These are phyloP conservation scores for Blastobotrys robertii DNA, from an alignment of 805 yeast genomes.

Conservation along the genomic window DNA sequence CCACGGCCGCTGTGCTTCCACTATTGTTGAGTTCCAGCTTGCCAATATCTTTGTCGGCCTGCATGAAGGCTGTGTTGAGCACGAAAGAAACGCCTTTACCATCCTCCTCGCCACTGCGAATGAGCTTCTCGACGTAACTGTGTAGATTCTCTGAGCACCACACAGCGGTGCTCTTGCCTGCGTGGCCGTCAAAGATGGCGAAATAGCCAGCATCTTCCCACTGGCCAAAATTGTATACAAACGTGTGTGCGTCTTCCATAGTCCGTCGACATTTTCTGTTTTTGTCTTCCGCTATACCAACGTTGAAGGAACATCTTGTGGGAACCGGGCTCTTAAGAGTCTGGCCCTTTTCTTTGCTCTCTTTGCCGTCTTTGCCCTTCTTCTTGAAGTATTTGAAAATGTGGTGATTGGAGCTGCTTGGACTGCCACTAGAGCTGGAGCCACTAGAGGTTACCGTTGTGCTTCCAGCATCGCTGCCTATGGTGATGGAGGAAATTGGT, in stretches of 20 bases:
- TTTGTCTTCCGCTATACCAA: slow-evolving; percentile 87
- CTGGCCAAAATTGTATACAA: slow-evolving; percentile 83
- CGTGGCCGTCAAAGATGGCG: slow-evolving; percentile 96
- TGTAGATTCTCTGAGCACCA: slow-evolving; percentile 91
- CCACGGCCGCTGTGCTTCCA: slow-evolving; percentile 94
- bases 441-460: neutral
- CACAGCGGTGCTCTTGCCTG: slow-evolving; percentile 83
- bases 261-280: slow-evolving; percentile 67
- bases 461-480: neutral
- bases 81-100: slow-evolving; percentile 12
- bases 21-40: slow-evolving; percentile 57
- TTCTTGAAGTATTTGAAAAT: slow-evolving; percentile 11
- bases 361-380: slow-evolving; percentile 4
- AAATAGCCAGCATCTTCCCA: slow-evolving; percentile 76
- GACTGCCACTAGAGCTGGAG: neutral
- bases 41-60: slow-evolving; percentile 62
- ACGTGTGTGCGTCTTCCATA: slow-evolving; percentile 95
- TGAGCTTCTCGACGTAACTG: slow-evolving; percentile 33
- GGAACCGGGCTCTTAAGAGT: neutral
- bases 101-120: slow-evolving; percentile 29
- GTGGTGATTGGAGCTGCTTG: neutral
- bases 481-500: neutral
- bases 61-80: slow-evolving; percentile 57
- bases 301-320: slow-evolving; percentile 38
- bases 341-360: neutral